Percentiles rank a stretch among this genome's conserved stretches.
Evolutionary conservation across 768 basidiomycete genomes (phyloP).

Genomic region (Macrolepiota albuminosa): DNA sequence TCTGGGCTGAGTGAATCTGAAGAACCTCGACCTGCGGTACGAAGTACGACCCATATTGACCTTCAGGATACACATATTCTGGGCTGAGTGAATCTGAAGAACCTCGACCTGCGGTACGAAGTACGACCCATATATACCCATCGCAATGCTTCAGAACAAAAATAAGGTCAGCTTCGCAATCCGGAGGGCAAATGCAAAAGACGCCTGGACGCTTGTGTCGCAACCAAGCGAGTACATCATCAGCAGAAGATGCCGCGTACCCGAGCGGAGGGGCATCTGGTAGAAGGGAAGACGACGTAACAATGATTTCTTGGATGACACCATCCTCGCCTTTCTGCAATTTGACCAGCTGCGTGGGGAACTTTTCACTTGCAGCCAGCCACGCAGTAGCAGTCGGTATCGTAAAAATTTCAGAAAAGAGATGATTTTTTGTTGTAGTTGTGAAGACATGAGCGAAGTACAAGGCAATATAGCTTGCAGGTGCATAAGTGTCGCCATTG

Average conservation of each 20-base stretch:
- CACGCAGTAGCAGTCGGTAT: not conserved
- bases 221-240: constrained; percentile 2
- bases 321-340: not conserved
- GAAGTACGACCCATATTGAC: too few species aligned
- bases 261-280: not conserved
- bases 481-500: not conserved
- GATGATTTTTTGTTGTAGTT: not conserved
- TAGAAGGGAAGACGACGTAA: not conserved
- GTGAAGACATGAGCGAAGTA: not conserved
- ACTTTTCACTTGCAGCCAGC: not conserved
- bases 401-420: not conserved
- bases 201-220: not conserved
- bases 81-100: not conserved
- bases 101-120: not conserved
- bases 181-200: constrained; percentile 2
- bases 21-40: not conserved
- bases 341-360: not conserved
- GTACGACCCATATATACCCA: not conserved
- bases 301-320: not conserved
- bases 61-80: too few species aligned
- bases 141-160: not conserved
- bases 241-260: not conserved
- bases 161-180: not conserved
- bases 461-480: not conserved
- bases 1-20: not conserved